phyloP scores from a whole-genome alignment of 176 grass and related monocot species.

The Saccharum officinarum region DNA sequence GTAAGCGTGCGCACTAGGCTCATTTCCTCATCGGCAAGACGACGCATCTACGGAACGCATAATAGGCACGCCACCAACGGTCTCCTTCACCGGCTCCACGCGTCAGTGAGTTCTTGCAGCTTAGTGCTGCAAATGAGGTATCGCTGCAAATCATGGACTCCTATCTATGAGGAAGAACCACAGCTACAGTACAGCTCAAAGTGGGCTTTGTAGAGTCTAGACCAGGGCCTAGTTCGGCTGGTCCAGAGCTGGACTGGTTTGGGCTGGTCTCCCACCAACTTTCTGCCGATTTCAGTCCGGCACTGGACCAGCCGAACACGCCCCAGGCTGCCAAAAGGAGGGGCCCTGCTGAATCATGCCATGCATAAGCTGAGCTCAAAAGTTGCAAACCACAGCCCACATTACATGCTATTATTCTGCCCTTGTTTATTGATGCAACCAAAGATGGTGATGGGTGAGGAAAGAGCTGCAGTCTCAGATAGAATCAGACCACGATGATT shows the following conservation, averaged over 20 bases:
- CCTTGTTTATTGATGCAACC: constrained; percentile 23
- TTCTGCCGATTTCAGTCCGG: no score
- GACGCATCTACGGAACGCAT: constrained; percentile 16
- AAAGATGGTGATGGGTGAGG: background rate
- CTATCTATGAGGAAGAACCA: background rate
- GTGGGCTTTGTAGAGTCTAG: background rate
- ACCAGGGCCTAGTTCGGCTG: no score
- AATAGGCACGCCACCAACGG: background rate
- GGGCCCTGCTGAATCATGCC: constrained; percentile 22
- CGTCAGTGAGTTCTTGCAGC: background rate
- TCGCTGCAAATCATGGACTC: background rate
- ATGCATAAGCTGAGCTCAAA: constrained; percentile 34
- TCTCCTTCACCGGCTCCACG: background rate
- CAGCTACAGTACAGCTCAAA: background rate
- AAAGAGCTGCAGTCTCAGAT: constrained; percentile 1
- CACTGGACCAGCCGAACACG: no score
- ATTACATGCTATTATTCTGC: background rate
- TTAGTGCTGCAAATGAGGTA: background rate
- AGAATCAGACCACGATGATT: background rate
- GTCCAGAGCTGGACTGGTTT: no score
- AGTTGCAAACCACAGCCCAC: background rate
- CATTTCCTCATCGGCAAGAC: background rate
- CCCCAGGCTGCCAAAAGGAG: constrained; percentile 20
- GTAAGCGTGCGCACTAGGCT: constrained; percentile 13
- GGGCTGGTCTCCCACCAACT: no score